Conservation (phyloP, 208 protist genomes). For the Porcisia hertigi region DNA sequence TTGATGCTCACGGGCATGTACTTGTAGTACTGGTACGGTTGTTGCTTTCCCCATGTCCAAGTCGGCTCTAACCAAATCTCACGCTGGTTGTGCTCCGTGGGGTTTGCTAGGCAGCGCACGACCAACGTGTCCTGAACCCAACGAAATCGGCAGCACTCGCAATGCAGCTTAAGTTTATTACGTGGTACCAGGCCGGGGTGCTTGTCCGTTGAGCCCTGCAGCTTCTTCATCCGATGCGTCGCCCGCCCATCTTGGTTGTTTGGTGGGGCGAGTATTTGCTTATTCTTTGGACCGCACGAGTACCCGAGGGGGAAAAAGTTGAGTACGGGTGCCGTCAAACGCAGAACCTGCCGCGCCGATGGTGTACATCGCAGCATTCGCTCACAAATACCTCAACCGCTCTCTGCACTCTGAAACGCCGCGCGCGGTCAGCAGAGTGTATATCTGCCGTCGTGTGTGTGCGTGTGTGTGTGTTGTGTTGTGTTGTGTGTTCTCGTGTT, state of each 20-base stretch:
- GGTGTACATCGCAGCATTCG: constrained; percentile 19
- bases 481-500: too few relatives aligned
- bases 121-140: constrained; percentile 84
- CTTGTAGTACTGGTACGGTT: constrained; percentile 85
- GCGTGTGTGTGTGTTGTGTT: neutral
- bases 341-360: constrained; percentile 8
- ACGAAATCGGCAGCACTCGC: constrained; percentile 73
- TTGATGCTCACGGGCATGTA: constrained; percentile 79
- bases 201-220: constrained; percentile 58
- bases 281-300: constrained; percentile 68
- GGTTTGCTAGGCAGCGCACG: constrained; percentile 74
- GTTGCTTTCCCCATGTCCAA: constrained; percentile 88
- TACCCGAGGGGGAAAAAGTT: constrained; percentile 84
- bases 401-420: neutral
- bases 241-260: constrained; percentile 71
- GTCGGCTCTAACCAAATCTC: constrained; percentile 87
- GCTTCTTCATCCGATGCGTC: constrained; percentile 67
- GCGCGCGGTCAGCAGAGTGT: neutral
- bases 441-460: neutral
- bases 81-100: constrained; percentile 71
- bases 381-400: neutral
- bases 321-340: constrained; percentile 23
- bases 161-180: constrained; percentile 74
- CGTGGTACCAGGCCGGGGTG: constrained; percentile 58
- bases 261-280: constrained; percentile 46